Evolutionary conservation across 1,284 basidiomycete species (phyloP).

Genomic region (Pseudozyma thailandica): DNA sequence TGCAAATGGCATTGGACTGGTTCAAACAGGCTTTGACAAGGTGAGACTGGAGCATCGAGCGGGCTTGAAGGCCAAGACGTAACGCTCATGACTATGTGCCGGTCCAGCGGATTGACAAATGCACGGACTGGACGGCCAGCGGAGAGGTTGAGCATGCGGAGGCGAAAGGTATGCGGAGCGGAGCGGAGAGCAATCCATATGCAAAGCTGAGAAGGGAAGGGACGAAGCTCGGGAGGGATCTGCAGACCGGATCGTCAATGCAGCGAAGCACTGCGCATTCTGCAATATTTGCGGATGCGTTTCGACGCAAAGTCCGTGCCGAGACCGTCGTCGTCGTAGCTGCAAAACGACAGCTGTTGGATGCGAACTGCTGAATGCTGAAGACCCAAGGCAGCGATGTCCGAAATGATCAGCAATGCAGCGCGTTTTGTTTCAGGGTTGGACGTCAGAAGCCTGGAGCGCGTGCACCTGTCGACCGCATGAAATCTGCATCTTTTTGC

Average conservation of each 20-base stretch:
- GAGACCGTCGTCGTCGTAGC: constrained; percentile 3
- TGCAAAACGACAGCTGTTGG: too few species aligned
- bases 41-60: too few species aligned
- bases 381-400: too few species aligned
- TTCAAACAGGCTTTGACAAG: background rate
- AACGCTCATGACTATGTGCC: too few species aligned
- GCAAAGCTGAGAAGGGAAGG: background rate
- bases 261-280: constrained; percentile 5
- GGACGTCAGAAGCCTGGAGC: background rate
- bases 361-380: too few species aligned
- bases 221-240: constrained; percentile 14
- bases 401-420: background rate
- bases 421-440: constrained; percentile 6
- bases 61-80: too few species aligned
- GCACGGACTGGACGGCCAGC: too few species aligned
- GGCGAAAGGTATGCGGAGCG: too few species aligned
- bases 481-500: background rate
- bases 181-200: background rate
- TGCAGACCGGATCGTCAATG: constrained; percentile 30
- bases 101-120: too few species aligned
- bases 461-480: background rate
- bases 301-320: background rate
- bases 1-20: background rate
- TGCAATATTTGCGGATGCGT: background rate
- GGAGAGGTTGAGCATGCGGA: too few species aligned